These are phyloP conservation scores for Xylaria sp. DNA, from an alignment of 2,329 filamentous ascomycete genomes.

Conservation along the genomic window DNA sequence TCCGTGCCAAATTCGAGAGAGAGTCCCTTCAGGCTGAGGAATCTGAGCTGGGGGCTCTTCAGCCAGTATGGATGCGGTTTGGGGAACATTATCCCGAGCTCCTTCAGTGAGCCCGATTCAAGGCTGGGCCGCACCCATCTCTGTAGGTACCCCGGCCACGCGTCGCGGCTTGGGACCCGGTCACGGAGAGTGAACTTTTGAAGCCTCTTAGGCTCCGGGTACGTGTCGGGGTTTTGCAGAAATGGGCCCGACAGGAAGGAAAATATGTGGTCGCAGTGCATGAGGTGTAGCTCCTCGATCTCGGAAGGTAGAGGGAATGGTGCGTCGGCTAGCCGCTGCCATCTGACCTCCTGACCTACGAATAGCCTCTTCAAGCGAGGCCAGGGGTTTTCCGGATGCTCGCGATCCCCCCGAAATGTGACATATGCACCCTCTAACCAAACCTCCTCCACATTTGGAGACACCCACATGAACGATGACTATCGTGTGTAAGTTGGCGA, in stretches of 20 bases:
- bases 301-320: slow-evolving; percentile 10
- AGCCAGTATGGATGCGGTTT: slow-evolving; percentile 38
- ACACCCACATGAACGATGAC: slow-evolving; percentile 28
- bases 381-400: slow-evolving; percentile 31
- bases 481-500: slow-evolving; percentile 31
- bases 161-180: not conserved
- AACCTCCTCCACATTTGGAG: slow-evolving; percentile 43
- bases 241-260: slow-evolving; percentile 5
- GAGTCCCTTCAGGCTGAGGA: slow-evolving; percentile 57
- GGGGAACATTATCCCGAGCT: slow-evolving; percentile 38
- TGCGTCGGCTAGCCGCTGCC: not conserved
- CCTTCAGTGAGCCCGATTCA: slow-evolving; percentile 40
- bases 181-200: slow-evolving; percentile 36
- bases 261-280: slow-evolving; percentile 6
- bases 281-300: slow-evolving; percentile 32
- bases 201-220: slow-evolving; percentile 29
- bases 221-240: not conserved
- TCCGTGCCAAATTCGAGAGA: slow-evolving; percentile 59
- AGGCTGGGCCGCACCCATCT: slow-evolving; percentile 37
- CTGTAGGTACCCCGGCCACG: slow-evolving; percentile 20
- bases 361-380: slow-evolving; percentile 29
- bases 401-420: slow-evolving; percentile 12
- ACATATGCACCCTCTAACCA: slow-evolving; percentile 39
- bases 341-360: slow-evolving; percentile 11
- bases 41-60: slow-evolving; percentile 39